A percentile compares a stretch with the other conserved stretches of the same genome.
phyloP scores from a whole-genome alignment of 2,329 filamentous ascomycete genomes.

The Trichophaea hybrida region DNA sequence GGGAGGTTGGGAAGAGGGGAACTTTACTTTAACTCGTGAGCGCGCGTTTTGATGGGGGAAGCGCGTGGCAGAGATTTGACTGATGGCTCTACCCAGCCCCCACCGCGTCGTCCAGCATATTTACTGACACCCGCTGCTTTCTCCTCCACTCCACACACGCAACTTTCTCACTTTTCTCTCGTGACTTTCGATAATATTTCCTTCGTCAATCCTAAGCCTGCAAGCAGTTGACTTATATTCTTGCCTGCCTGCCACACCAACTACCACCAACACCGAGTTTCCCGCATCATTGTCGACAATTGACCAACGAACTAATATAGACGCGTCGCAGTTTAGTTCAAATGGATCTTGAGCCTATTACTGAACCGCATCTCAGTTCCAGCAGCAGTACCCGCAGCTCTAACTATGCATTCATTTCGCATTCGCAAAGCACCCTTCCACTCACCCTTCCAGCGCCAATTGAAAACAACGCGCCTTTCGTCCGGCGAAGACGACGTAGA shows the following conservation, averaged over 20 bases:
- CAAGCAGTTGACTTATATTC: no score
- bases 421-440: constrained; percentile 25
- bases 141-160: background rate
- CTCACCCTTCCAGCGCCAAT: constrained; percentile 21
- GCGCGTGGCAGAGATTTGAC: background rate
- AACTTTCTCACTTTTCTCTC: background rate
- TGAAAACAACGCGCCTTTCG: constrained; percentile 25
- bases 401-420: constrained; percentile 26
- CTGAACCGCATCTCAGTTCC: constrained; percentile 17
- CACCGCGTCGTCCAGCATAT: background rate
- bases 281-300: background rate
- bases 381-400: constrained; percentile 15
- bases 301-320: background rate
- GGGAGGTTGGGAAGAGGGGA: background rate
- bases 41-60: no score
- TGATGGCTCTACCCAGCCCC: background rate
- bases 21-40: no score
- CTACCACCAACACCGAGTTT: background rate
- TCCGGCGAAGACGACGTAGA: constrained; percentile 23
- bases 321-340: background rate
- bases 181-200: background rate
- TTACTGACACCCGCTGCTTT: background rate
- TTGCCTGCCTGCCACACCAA: background rate
- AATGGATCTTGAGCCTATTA: constrained; percentile 8
- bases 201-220: no score